Evolutionary conservation across 495 filamentous ascomycete species (phyloP).

Genomic region (Penicillium waksmanii): DNA sequence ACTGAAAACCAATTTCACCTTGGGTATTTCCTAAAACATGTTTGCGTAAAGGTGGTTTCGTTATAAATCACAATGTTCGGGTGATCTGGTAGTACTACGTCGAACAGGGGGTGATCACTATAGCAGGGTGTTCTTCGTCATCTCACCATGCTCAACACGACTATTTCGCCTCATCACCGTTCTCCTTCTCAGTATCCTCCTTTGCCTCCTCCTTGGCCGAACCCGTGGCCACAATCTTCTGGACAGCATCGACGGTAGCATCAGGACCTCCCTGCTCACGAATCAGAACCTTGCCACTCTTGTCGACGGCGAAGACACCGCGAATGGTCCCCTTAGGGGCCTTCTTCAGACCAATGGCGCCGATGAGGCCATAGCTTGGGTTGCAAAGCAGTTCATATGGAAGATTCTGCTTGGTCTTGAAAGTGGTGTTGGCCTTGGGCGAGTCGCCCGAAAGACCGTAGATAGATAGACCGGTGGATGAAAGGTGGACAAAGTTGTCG

Average conservation of each 20-base stretch:
- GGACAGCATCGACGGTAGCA: conserved; percentile 52
- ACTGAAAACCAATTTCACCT: neutral
- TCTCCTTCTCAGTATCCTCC: conserved; percentile 9
- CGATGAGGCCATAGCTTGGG: conserved; percentile 68
- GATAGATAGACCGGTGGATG: conserved; percentile 78
- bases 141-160: neutral
- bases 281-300: conserved; percentile 55
- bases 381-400: conserved; percentile 90
- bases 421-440: conserved; percentile 86
- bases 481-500: conserved; percentile 75
- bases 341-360: conserved; percentile 78
- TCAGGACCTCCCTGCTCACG: conserved; percentile 50
- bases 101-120: neutral
- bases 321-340: conserved; percentile 72
- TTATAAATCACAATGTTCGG: neutral
- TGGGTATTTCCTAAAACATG: conserved; percentile 1
- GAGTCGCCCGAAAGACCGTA: conserved; percentile 88
- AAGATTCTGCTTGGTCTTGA: conserved; percentile 86
- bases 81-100: conserved; percentile 1
- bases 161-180: conserved; percentile 13
- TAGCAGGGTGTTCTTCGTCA: neutral
- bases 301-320: conserved; percentile 87
- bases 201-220: conserved; percentile 9
- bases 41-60: neutral
- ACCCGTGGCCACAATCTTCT: conserved; percentile 33